Base-by-base conservation (phyloP, 2,329 filamentous ascomycete genomes). In the Fusarium secorum region DNA sequence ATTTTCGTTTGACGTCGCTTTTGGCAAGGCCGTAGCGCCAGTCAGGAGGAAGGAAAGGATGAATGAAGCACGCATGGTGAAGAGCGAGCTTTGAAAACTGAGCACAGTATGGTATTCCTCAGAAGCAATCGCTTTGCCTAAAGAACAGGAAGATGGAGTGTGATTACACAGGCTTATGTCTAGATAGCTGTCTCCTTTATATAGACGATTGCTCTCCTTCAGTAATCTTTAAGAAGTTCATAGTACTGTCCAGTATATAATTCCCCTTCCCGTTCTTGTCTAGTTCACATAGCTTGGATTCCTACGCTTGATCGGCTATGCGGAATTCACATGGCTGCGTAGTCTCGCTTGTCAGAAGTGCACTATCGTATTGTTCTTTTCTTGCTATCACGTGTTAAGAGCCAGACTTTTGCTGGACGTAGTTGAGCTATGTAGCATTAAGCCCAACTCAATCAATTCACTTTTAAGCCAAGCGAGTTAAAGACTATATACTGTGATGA, bases 391-490 rank as follows among this genome's bases (percentile, higher is more conserved):
- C 28, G n/a, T 33, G n/a, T 18, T 9, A 4, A 9, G 20, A 17
- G 2, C 17, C 5, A 8, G 22, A 11, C 2, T 3, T 13, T 26
- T n/a, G 10, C 11, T 26, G 1, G 13, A 17, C 2, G 14, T 6
- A 14, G 3, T 22, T 49, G 8, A 48, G 1, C 11, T 13, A 7
- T 22, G 1, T 32, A 13, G 7, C n/a, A 22, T 2, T 3, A 9
- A 9, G 15, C n/a, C 5, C 15, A 10, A 18, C 15, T 18, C 0
- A 18, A 14, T 0, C 3, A 18, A 22, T 22, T 13, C 4, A 14
- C 8, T 18, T 7, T 2, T 3, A 32, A 24, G 11, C 15, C 5
- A 4, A 7, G 4, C 0, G 0, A 49, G 3, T 22, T 5, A 0
- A 22, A 5, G 32, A 5, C 1, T 18, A 4, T 28, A n/a, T 18